Conservation (phyloP, 2,329 filamentous ascomycete genomes). For the Westerdykella sp. region DNA sequence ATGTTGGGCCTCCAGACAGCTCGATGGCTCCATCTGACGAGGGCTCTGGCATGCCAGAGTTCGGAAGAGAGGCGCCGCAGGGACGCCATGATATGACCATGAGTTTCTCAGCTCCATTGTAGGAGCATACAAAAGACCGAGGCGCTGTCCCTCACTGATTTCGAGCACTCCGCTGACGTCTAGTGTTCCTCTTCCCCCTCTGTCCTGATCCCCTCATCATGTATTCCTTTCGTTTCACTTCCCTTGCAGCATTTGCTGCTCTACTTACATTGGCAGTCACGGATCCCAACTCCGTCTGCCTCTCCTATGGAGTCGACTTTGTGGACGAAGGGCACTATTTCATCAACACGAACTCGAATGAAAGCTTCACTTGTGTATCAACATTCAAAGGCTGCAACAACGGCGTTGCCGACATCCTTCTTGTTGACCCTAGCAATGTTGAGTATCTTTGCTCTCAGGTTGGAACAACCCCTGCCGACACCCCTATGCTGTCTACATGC, state of each 20-base stretch:
- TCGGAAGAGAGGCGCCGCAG: constrained; percentile 3
- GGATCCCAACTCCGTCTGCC: constrained; percentile 25
- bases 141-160: constrained; percentile 6
- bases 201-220: constrained; percentile 12
- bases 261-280: constrained; percentile 20
- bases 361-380: constrained; percentile 40
- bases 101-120: constrained; percentile 4
- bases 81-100: constrained; percentile 3
- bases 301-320: constrained; percentile 40
- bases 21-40: constrained; percentile 13
- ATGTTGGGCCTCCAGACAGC: constrained; percentile 16
- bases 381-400: constrained; percentile 41
- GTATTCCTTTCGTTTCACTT: constrained; percentile 20
- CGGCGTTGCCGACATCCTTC: constrained; percentile 38
- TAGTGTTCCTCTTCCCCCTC: not conserved
- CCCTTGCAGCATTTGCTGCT: constrained; percentile 18
- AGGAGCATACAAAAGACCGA: constrained; percentile 17
- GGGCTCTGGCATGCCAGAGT: constrained; percentile 5
- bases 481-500: constrained; percentile 38
- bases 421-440: constrained; percentile 38
- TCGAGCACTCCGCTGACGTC: constrained; percentile 9
- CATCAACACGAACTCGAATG: constrained; percentile 39
- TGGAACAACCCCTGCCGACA: constrained; percentile 36
- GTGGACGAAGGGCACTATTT: constrained; percentile 41
- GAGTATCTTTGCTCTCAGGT: constrained; percentile 40